Percentiles rank a stretch among this genome's conserved stretches.
Evolutionary conservation across 768 basidiomycete species (phyloP).

Genomic region (Mycena rebaudengoi): DNA sequence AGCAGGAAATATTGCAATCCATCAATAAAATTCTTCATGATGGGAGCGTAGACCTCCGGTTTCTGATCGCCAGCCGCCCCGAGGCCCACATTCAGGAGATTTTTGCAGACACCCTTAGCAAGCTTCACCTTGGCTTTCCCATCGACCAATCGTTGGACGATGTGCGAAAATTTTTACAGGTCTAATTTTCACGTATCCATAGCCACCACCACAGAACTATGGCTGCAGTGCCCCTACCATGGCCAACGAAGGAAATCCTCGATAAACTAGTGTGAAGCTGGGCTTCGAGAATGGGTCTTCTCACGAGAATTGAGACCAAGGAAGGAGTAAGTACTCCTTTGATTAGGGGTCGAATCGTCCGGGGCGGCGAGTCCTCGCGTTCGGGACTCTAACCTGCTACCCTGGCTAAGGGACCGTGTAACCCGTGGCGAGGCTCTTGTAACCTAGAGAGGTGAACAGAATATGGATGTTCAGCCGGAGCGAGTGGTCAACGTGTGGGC

Average conservation of each 20-base stretch:
- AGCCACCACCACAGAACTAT: background rate
- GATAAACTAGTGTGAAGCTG: background rate
- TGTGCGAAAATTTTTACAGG: slow-evolving; percentile 2
- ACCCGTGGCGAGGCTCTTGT: too few species aligned
- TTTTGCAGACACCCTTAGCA: background rate
- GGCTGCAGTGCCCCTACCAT: background rate
- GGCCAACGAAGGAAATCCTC: background rate
- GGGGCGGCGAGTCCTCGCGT: too few species aligned
- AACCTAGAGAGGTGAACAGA: too few species aligned
- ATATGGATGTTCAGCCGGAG: too few species aligned
- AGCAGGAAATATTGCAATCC: slow-evolving; percentile 3
- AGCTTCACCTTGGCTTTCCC: background rate
- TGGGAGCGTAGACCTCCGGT: background rate
- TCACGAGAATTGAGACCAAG: too few species aligned
- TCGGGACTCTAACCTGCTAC: too few species aligned
- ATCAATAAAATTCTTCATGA: background rate
- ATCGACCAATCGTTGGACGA: slow-evolving; percentile 2
- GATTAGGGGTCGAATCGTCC: too few species aligned
- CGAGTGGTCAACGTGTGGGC: too few species aligned
- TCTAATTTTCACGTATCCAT: slow-evolving; percentile 5
- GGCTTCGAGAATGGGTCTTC: too few species aligned
- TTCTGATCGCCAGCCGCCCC: slow-evolving; percentile 1
- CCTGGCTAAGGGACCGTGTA: too few species aligned
- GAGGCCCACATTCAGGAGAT: slow-evolving; percentile 1
- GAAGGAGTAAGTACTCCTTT: too few species aligned